Evolutionary conservation across 2,329 filamentous ascomycete species (phyloP).

Genomic region (Acephala macrosclerotiorum): DNA sequence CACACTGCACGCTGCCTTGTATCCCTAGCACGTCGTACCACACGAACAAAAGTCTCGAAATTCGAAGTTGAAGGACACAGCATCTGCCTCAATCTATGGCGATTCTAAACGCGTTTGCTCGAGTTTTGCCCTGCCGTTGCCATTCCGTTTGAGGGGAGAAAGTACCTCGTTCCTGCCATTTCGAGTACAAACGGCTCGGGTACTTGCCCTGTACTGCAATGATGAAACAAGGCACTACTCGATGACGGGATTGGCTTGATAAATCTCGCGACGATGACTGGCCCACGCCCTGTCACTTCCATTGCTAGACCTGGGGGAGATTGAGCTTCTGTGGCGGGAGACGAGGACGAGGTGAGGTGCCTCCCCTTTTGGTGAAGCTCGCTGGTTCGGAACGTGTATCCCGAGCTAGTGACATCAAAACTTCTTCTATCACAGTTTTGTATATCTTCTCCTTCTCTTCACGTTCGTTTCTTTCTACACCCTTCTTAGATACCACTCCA

Average conservation of each 20-base stretch:
- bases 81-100: neutral
- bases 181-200: constrained; percentile 26
- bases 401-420: constrained; percentile 3
- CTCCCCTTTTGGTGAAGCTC: constrained; percentile 21
- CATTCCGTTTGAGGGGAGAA: constrained; percentile 3
- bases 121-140: neutral
- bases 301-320: neutral
- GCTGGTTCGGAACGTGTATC: constrained; percentile 11
- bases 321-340: neutral
- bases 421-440: neutral
- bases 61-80: constrained; percentile 5
- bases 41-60: constrained; percentile 15
- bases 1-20: constrained; percentile 17
- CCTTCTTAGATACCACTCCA: constrained; percentile 27
- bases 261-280: constrained; percentile 9
- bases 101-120: neutral
- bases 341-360: constrained; percentile 6
- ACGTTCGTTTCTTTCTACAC: constrained; percentile 22
- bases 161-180: constrained; percentile 16
- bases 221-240: constrained; percentile 26
- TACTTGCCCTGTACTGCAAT: constrained; percentile 22
- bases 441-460: constrained; percentile 11
- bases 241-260: constrained; percentile 15
- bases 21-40: constrained; percentile 7
- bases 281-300: neutral